Evolutionary conservation across 2,329 filamentous ascomycete species (phyloP).

Genomic region (Neonectria faginata): DNA sequence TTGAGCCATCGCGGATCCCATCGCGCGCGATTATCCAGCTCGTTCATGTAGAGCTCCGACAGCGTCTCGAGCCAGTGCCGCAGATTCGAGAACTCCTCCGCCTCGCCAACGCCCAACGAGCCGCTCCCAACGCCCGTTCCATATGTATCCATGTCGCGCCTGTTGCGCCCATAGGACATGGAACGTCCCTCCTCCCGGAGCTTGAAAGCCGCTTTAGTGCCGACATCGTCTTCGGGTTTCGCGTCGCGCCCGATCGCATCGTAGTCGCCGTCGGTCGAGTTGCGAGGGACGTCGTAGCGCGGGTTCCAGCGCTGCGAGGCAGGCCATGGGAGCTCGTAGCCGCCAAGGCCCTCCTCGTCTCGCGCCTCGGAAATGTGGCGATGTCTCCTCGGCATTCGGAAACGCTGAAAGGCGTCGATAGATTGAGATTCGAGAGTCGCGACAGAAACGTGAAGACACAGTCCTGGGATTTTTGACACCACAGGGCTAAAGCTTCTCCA

Average conservation of each 20-base stretch:
- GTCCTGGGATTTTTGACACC: background rate
- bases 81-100: slow-evolving; percentile 41
- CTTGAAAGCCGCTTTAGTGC: background rate
- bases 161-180: slow-evolving; percentile 29
- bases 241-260: slow-evolving; percentile 5
- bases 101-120: slow-evolving; percentile 4
- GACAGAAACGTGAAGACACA: background rate
- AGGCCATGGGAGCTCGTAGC: slow-evolving; percentile 39
- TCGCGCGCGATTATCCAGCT: slow-evolving; percentile 43
- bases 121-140: slow-evolving; percentile 1
- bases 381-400: slow-evolving; percentile 30
- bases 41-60: slow-evolving; percentile 48
- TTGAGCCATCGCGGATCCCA: slow-evolving; percentile 46
- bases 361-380: slow-evolving; percentile 7
- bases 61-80: slow-evolving; percentile 48
- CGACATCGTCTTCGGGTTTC: slow-evolving; percentile 11
- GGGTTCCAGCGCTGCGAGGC: slow-evolving; percentile 45
- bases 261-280: slow-evolving; percentile 27
- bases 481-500: background rate
- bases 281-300: slow-evolving; percentile 41
- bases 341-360: slow-evolving; percentile 25
- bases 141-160: slow-evolving; percentile 34
- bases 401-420: background rate
- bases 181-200: slow-evolving; percentile 14
- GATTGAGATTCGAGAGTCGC: background rate